Conservation (phyloP, 805 yeast genomes). For the Cyberlindnera samutprakarnensis region DNA sequence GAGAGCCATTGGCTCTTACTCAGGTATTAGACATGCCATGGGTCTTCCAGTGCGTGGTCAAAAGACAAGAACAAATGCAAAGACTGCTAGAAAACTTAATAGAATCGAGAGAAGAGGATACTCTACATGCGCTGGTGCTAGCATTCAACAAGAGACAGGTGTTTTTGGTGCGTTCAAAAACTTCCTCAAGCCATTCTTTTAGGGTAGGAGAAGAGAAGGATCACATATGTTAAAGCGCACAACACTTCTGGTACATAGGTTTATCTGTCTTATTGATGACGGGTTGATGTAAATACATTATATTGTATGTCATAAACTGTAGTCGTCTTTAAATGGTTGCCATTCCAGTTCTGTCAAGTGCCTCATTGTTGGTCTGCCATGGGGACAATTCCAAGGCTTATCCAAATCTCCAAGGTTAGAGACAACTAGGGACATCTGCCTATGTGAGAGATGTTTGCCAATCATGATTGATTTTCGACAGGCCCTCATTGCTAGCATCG, state of each 20-base stretch:
- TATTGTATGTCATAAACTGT: constrained; percentile 19
- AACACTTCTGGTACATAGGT: too few species aligned
- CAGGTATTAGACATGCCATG: constrained; percentile 83
- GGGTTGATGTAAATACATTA: constrained; percentile 2
- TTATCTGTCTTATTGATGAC: too few species aligned
- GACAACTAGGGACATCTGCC: constrained; percentile 65
- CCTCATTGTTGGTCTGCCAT: constrained; percentile 95
- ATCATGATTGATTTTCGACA: constrained; percentile 93
- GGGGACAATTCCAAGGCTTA: constrained; percentile 94
- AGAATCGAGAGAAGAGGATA: constrained; percentile 56
- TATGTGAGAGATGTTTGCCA: constrained; percentile 57
- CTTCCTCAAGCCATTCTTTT: constrained; percentile 15
- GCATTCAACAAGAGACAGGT: constrained; percentile 7
- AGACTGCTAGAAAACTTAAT: constrained; percentile 83
- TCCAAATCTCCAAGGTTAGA: constrained; percentile 60
- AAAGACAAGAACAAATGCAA: constrained; percentile 83
- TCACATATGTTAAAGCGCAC: too few species aligned
- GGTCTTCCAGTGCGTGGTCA: constrained; percentile 86
- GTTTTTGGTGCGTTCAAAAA: constrained; percentile 19
- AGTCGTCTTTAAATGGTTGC: constrained; percentile 38
- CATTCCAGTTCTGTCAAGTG: constrained; percentile 64
- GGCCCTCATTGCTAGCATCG: constrained; percentile 91
- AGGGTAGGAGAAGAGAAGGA: background rate
- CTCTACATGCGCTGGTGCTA: constrained; percentile 6
- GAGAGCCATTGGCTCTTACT: constrained; percentile 75